Conservation (phyloP, 129 eudicot genomes). For the Deinandra increscens region DNA sequence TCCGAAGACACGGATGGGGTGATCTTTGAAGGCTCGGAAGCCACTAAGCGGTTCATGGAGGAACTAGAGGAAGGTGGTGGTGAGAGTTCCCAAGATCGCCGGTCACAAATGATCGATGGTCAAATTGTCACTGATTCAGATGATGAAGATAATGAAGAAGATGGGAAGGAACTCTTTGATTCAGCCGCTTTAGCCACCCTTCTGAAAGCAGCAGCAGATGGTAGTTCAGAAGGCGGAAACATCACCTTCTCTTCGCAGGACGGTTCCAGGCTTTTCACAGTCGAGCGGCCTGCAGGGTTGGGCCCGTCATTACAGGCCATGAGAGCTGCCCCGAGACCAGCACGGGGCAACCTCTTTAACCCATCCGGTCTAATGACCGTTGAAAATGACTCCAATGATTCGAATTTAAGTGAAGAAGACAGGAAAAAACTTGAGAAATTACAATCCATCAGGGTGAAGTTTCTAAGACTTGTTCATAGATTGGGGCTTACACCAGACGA, state of each 20-base stretch:
- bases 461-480: slow-evolving; percentile 73
- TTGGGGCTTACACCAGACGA: slow-evolving; percentile 78
- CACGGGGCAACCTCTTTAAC: slow-evolving; percentile 45
- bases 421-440: slow-evolving; percentile 76
- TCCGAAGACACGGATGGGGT: slow-evolving; percentile 56
- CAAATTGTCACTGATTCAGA: slow-evolving; percentile 90
- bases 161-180: slow-evolving; percentile 74
- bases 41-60: slow-evolving; percentile 66
- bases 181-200: slow-evolving; percentile 95
- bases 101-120: slow-evolving; percentile 53
- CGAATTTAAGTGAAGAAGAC: slow-evolving; percentile 75
- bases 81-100: slow-evolving; percentile 48
- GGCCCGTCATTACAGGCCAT: slow-evolving; percentile 69
- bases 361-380: slow-evolving; percentile 33
- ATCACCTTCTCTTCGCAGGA: slow-evolving; percentile 74
- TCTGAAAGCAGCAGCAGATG: slow-evolving; percentile 87
- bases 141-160: slow-evolving; percentile 45
- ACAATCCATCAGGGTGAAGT: slow-evolving; percentile 74
- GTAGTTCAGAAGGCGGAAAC: slow-evolving; percentile 59
- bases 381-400: slow-evolving; percentile 58
- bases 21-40: slow-evolving; percentile 62
- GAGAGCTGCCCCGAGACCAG: slow-evolving; percentile 62
- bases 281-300: slow-evolving; percentile 92
- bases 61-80: slow-evolving; percentile 50
- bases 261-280: slow-evolving; percentile 80